phyloP scores from a whole-genome alignment of 331 rosid species.

The Quercus phellos region DNA sequence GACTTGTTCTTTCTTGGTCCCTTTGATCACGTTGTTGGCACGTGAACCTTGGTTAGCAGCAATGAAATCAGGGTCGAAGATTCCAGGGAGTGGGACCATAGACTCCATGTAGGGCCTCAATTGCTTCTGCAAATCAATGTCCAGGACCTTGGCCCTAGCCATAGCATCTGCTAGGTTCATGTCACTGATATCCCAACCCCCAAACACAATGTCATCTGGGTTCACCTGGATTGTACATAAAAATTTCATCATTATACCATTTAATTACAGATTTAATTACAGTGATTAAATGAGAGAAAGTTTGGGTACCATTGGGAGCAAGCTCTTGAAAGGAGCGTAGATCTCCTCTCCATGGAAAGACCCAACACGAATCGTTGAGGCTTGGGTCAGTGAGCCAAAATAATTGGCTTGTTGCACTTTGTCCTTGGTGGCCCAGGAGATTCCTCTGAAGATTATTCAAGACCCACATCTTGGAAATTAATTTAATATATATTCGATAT shows the following conservation, averaged over 20 bases:
- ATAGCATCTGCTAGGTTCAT: constrained; percentile 92
- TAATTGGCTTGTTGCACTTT: constrained; percentile 85
- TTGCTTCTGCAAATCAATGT: constrained; percentile 93
- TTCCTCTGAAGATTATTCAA: constrained; percentile 54
- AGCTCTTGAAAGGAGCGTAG: constrained; percentile 88
- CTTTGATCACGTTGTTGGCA: constrained; percentile 81
- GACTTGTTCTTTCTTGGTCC: constrained; percentile 83
- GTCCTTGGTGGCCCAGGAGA: constrained; percentile 94
- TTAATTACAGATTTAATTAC: background rate
- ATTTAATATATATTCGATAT: background rate
- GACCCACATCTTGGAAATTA: constrained; percentile 1
- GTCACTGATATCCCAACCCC: constrained; percentile 95
- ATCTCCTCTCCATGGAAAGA: constrained; percentile 88
- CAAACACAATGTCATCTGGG: constrained; percentile 90
- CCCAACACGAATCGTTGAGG: constrained; percentile 85
- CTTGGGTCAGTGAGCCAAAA: constrained; percentile 89
- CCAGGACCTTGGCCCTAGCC: constrained; percentile 89
- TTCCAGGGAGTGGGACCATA: constrained; percentile 94
- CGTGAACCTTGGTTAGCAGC: constrained; percentile 93
- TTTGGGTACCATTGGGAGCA: constrained; percentile 73
- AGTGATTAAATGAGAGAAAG: background rate
- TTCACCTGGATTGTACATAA: constrained; percentile 54
- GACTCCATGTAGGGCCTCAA: constrained; percentile 93
- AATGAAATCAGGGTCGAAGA: constrained; percentile 84
- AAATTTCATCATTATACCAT: background rate